Evolutionary conservation across 345 rosid genomes (phyloP), one percentile per base, ranked within the genome.

Genomic region (Eucalyptus marginata): DNA sequence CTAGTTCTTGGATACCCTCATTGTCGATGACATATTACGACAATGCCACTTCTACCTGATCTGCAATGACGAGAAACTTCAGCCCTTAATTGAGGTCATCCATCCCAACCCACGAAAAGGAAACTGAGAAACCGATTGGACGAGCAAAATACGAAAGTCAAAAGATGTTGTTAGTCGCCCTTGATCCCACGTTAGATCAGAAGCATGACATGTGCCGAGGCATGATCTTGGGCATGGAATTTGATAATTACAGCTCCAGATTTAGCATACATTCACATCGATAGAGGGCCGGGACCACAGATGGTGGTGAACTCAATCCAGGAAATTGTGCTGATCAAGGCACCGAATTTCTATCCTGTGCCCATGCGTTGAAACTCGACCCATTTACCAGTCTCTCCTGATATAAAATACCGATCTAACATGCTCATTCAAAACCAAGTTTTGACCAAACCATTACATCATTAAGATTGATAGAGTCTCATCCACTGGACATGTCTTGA

Each of bases 211-310:
- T 89, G 92, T 93, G 94, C 92, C 25, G 20, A 27, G 40, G 16
- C 47, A 58, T 56, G 89, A 85, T 62, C 7, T 91, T 33, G 90
- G 90, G 85, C 64, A 80, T 64, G 49, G 49, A 86, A 89, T 43
- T 43, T 88, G 86, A 83, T 81, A 71, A 86, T 62, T 86, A 86
- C 71, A 51, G 47, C 43, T 86, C 54, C 44, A 56, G 11, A 36
- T 71, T 71, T 71, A 71, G 83, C 83, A 2, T 18, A 10, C 46
- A 36, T 71, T 71, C 83, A 11, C 83, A 71, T 71, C 83, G 43
- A 71, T 18, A 66, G 88, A 92, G 89, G 89, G 24, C 25, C 18
- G 76, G 94, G 92, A 91, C 91, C 93, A 88, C 93, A 56, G 43
- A 31, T 13, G 49, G 76, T 43, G 47, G 64, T 36, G 56, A 87